phyloP scores from a whole-genome alignment of 495 filamentous ascomycete genomes.

The Neurospora sp. region DNA sequence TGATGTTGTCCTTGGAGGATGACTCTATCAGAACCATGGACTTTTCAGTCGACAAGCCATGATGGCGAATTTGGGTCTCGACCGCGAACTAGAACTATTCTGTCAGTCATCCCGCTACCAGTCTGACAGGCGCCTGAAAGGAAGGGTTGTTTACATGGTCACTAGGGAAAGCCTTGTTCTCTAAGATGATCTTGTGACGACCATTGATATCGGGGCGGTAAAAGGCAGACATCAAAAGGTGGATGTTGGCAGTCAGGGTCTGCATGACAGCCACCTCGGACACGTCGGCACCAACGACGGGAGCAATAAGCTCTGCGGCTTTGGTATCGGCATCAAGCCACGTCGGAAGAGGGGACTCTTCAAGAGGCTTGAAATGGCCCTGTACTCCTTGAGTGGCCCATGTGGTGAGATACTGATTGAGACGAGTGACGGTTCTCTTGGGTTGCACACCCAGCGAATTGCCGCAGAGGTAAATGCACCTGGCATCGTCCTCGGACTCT shows the following conservation, averaged over 20 bases:
- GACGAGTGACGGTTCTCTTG: conserved; percentile 53
- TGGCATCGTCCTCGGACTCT: conserved; percentile 17
- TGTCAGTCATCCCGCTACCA: background rate
- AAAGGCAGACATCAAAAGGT: conserved; percentile 85
- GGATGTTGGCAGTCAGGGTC: conserved; percentile 84
- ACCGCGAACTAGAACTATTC: conserved; percentile 59
- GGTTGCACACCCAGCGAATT: conserved; percentile 94
- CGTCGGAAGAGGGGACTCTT: conserved; percentile 61
- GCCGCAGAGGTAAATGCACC: conserved; percentile 84
- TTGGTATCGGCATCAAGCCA: conserved; percentile 75
- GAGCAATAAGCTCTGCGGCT: conserved; percentile 62
- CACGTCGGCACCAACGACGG: conserved; percentile 70
- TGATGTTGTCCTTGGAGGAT: conserved; percentile 35
- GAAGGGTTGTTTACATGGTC: conserved; percentile 51
- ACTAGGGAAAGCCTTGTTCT: conserved; percentile 89
- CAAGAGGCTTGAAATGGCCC: conserved; percentile 81
- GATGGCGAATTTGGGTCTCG: conserved; percentile 76
- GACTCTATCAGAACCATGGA: conserved; percentile 74
- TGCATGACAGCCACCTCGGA: conserved; percentile 90
- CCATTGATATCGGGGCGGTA: conserved; percentile 65
- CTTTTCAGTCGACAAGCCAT: conserved; percentile 54
- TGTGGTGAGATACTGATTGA: conserved; percentile 68
- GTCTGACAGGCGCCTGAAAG: background rate
- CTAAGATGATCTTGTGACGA: conserved; percentile 81
- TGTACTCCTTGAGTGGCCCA: conserved; percentile 93